Evolutionary conservation across 345 rosid genomes (phyloP).

Genomic region (Gossypium rotundifolium): DNA sequence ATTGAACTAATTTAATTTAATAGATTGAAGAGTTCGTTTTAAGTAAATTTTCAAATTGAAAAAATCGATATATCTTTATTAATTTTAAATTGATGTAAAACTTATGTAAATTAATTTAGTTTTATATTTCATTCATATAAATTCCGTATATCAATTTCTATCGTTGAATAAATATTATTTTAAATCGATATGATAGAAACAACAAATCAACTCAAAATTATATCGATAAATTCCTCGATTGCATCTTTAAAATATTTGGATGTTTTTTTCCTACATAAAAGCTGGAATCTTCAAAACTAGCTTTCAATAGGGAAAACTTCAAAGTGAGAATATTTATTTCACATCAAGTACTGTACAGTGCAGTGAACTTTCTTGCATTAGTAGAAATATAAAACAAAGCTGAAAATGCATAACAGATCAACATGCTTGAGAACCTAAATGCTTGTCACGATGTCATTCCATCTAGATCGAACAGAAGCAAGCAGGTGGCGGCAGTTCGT

Average conservation of each 20-base stretch:
- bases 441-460: background rate
- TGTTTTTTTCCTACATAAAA: background rate
- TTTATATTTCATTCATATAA: too few relatives aligned
- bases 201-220: too few relatives aligned
- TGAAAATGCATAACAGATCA: background rate
- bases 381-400: background rate
- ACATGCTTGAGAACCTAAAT: background rate
- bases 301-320: background rate
- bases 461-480: background rate
- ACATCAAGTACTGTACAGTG: background rate
- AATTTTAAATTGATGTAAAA: too few relatives aligned
- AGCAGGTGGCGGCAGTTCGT: background rate
- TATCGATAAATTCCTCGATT: background rate
- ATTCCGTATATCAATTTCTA: fast-evolving
- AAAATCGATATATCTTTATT: too few relatives aligned
- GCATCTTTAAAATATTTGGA: too few relatives aligned
- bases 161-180: too few relatives aligned
- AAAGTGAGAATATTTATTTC: background rate
- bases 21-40: too few relatives aligned
- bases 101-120: too few relatives aligned
- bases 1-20: too few relatives aligned
- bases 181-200: too few relatives aligned
- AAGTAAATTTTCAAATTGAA: too few relatives aligned
- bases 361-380: background rate
- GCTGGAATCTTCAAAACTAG: background rate